Conservation (phyloP, 2,329 filamentous ascomycete genomes). For the Sporothrix brasiliensis region DNA sequence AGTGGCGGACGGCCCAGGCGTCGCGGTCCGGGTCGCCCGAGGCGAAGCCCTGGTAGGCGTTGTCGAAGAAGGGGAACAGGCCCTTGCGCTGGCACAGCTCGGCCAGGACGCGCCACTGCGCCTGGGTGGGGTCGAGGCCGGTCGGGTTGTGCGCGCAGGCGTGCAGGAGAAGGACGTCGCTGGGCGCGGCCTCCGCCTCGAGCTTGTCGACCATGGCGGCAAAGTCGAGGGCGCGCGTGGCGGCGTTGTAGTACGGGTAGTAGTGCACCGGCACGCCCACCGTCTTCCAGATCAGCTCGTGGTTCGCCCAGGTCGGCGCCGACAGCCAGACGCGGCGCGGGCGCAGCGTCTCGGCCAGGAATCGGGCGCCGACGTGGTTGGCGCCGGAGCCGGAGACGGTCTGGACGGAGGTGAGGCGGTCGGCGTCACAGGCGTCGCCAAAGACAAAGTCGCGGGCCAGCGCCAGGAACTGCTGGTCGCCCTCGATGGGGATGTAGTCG, state of each 20-base stretch:
- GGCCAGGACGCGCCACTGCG: slow-evolving; percentile 93
- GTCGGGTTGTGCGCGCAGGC: slow-evolving; percentile 98
- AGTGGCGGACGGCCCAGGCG: slow-evolving; percentile 88
- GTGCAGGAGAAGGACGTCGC: slow-evolving; percentile 87
- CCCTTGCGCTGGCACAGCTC: slow-evolving; percentile 72
- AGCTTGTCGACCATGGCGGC: slow-evolving; percentile 80
- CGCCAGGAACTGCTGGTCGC: slow-evolving; percentile 94
- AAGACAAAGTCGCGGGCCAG: slow-evolving; percentile 93
- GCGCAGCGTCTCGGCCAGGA: slow-evolving; percentile 83
- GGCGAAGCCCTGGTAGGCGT: slow-evolving; percentile 96
- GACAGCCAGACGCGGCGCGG: slow-evolving; percentile 81
- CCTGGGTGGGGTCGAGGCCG: slow-evolving; percentile 88
- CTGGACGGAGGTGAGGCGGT: slow-evolving; percentile 79
- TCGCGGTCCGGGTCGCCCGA: slow-evolving; percentile 85
- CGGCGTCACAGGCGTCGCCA: slow-evolving; percentile 77
- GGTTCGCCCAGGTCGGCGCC: slow-evolving; percentile 96
- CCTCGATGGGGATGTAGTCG: slow-evolving; percentile 22
- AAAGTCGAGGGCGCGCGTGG: slow-evolving; percentile 90
- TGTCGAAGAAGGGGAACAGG: slow-evolving; percentile 98
- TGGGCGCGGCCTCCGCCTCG: slow-evolving; percentile 65
- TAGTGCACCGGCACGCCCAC: slow-evolving; percentile 75
- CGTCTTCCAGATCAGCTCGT: slow-evolving; percentile 97
- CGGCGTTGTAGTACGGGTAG: slow-evolving; percentile 92
- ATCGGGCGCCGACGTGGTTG: slow-evolving; percentile 88
- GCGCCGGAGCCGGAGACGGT: slow-evolving; percentile 97